Conservation (phyloP, 1,284 basidiomycete genomes). For the Fomes fomentarius region DNA sequence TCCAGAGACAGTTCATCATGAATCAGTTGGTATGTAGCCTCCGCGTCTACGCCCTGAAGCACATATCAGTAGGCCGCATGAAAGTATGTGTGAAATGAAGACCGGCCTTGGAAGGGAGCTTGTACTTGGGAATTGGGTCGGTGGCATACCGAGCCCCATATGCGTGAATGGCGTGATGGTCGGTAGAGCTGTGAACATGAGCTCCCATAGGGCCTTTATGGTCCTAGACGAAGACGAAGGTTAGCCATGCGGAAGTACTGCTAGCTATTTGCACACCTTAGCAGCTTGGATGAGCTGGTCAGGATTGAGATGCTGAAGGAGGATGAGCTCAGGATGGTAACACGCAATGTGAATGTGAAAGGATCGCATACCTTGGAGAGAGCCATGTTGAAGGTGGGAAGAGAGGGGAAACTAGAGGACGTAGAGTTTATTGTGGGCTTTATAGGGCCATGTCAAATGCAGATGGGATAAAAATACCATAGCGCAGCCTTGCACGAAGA, state of each 20-base stretch:
- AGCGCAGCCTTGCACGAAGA: not conserved
- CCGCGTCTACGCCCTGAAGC: slow-evolving; percentile 53
- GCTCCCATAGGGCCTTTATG: no score
- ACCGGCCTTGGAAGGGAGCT: slow-evolving; percentile 57
- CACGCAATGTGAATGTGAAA: not conserved
- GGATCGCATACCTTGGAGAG: slow-evolving; percentile 50
- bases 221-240: no score
- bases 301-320: slow-evolving; percentile 61
- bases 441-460: slow-evolving; percentile 7
- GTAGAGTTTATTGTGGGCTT: not conserved
- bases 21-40: slow-evolving; percentile 78
- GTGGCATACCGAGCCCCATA: slow-evolving; percentile 73
- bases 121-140: slow-evolving; percentile 66
- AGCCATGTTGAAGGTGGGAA: slow-evolving; percentile 41
- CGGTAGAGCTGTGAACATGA: slow-evolving; percentile 42
- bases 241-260: no score
- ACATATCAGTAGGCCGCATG: not conserved
- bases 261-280: slow-evolving; percentile 42
- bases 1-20: slow-evolving; percentile 86
- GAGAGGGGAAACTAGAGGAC: slow-evolving; percentile 1
- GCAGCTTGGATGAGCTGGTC: slow-evolving; percentile 60
- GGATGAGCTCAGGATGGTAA: not conserved
- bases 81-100: no score
- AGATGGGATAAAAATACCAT: slow-evolving; percentile 9
- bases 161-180: slow-evolving; percentile 41